Evolutionary conservation across 345 rosid genomes (phyloP).

Genomic region (Eucalyptus cloeziana): DNA sequence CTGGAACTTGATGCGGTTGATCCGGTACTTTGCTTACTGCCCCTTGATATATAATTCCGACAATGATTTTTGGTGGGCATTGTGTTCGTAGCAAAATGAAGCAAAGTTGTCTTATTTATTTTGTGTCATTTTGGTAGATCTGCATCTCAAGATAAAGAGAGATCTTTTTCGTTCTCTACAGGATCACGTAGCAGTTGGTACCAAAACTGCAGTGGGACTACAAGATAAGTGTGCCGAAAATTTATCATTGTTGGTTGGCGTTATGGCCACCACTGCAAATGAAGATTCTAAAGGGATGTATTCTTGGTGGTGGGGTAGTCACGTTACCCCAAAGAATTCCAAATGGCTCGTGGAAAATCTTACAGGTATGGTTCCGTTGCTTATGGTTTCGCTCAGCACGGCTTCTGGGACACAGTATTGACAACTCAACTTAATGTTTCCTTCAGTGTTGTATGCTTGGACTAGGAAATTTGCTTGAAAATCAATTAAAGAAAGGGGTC

Average conservation of each 20-base stretch:
- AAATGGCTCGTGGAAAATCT: constrained; percentile 98
- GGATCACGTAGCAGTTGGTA: background rate
- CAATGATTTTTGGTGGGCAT: background rate
- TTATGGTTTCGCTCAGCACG: background rate
- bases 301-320: constrained; percentile 99
- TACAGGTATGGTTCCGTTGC: constrained; percentile 38
- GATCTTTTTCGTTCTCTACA: background rate
- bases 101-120: background rate
- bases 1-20: background rate
- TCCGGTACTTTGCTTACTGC: background rate
- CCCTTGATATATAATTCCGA: background rate
- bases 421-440: background rate
- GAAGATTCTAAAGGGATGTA: constrained; percentile 52
- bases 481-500: background rate
- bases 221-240: background rate
- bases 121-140: background rate
- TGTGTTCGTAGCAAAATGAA: background rate
- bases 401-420: background rate
- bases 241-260: background rate
- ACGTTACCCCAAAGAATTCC: constrained; percentile 85
- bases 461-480: background rate
- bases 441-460: background rate
- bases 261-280: constrained; percentile 31
- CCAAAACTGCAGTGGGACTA: background rate
- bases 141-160: background rate